A percentile compares a stretch with the other conserved stretches of the same genome.
Evolutionary conservation across 129 eudicot genomes (phyloP).

Genomic region (Helianthus tuberosus): DNA sequence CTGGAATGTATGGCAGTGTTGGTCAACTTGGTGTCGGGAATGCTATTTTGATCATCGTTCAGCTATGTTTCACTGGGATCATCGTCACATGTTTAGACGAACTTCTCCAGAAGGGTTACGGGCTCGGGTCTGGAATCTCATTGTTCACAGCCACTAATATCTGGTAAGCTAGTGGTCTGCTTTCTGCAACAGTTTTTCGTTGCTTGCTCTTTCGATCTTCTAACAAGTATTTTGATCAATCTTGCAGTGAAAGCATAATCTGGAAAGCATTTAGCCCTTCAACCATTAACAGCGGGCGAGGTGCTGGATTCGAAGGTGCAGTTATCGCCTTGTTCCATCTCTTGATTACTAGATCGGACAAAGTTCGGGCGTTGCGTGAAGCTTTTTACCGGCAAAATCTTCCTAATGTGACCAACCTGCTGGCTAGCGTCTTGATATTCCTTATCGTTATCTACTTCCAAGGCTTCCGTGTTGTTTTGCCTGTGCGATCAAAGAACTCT

Average conservation of each 20-base stretch:
- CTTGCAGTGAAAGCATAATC: conserved; percentile 52
- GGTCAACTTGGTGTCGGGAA: conserved; percentile 86
- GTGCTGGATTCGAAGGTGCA: conserved; percentile 85
- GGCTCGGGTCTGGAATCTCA: conserved; percentile 67
- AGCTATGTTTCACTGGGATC: conserved; percentile 70
- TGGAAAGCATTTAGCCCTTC: conserved; percentile 67
- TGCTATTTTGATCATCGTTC: conserved; percentile 70
- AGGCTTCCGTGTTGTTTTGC: conserved; percentile 87
- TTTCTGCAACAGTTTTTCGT: background rate
- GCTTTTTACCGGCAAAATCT: conserved; percentile 94
- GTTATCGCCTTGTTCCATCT: conserved; percentile 86
- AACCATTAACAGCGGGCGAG: conserved; percentile 52
- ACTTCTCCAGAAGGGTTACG: conserved; percentile 66
- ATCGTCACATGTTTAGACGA: conserved; percentile 59
- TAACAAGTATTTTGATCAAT: conserved; percentile 3
- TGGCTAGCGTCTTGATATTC: conserved; percentile 72
- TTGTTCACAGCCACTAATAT: conserved; percentile 67
- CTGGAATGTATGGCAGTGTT: conserved; percentile 75
- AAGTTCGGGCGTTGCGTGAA: conserved; percentile 70
- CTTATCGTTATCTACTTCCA: conserved; percentile 62
- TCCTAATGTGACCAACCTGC: conserved; percentile 86
- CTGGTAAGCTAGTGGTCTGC: conserved; percentile 40
- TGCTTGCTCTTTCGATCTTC: background rate
- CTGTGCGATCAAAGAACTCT: conserved; percentile 87
- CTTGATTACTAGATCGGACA: conserved; percentile 65